A percentile compares a stretch with the other conserved stretches of the same genome.
Evolutionary conservation across 495 filamentous ascomycete species (phyloP).

Genomic region (Penicillium alfredii): DNA sequence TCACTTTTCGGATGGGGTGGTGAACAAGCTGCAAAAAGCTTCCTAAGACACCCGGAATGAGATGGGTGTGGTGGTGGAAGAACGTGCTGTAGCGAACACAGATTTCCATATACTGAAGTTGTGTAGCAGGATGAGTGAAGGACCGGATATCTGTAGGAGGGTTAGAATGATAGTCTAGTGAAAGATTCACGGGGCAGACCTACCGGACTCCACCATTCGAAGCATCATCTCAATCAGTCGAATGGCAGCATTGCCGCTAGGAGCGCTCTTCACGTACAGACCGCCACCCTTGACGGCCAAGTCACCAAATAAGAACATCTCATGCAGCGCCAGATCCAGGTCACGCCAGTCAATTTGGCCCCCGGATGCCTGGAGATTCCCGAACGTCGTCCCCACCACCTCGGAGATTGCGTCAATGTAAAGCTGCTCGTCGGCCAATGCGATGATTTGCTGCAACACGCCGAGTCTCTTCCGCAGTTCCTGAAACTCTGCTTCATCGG

Average conservation of each 20-base stretch:
- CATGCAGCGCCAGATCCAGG: constrained; percentile 88
- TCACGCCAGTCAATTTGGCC: constrained; percentile 87
- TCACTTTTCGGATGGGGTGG: constrained; percentile 75
- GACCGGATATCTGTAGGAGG: constrained; percentile 60
- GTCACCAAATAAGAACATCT: constrained; percentile 96
- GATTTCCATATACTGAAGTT: constrained; percentile 97
- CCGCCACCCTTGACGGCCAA: constrained; percentile 78
- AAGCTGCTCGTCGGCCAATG: constrained; percentile 73
- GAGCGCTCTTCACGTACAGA: constrained; percentile 72
- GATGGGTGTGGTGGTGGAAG: constrained; percentile 72
- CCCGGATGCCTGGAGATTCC: constrained; percentile 61
- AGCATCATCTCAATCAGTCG: constrained; percentile 83
- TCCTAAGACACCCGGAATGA: constrained; percentile 82
- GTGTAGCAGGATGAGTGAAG: constrained; percentile 83
- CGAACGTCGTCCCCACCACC: constrained; percentile 77
- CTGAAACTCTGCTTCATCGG: constrained; percentile 97
- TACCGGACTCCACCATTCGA: constrained; percentile 90
- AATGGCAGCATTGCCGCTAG: constrained; percentile 67
- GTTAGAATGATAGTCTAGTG: constrained; percentile 8
- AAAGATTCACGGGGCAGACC: constrained; percentile 16
- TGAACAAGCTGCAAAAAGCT: constrained; percentile 87
- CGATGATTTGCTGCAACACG: constrained; percentile 82
- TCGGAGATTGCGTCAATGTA: constrained; percentile 81
- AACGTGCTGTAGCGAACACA: constrained; percentile 90
- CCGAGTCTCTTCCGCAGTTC: constrained; percentile 85